These are phyloP conservation scores for Diaporthe amygdali DNA, from an alignment of 2,329 filamentous ascomycete species.

Conservation along the genomic window DNA sequence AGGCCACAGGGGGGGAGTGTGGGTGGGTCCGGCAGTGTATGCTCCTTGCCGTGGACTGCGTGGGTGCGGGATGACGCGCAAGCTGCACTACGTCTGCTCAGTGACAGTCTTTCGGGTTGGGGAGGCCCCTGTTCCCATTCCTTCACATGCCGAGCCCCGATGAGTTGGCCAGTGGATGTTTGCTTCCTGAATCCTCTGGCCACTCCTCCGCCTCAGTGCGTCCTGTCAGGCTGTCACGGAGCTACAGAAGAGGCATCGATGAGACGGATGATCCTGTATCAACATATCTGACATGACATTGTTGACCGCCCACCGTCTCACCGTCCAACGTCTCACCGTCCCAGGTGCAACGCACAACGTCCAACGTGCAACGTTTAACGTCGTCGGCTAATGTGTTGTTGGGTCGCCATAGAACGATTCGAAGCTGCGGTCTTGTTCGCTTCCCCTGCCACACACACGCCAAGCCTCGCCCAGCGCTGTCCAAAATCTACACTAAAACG, in stretches of 20 bases:
- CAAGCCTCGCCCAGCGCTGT: not conserved
- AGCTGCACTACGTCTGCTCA: not conserved
- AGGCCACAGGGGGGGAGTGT: not conserved
- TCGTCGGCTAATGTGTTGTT: not conserved
- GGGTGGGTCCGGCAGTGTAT: constrained; percentile 7
- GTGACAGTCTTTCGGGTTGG: not conserved
- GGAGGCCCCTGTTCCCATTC: not conserved
- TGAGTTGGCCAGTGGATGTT: not conserved
- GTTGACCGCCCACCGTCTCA: not conserved
- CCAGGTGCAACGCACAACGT: too few species aligned
- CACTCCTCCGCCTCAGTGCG: not conserved
- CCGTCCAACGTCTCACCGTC: not conserved
- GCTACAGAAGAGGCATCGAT: not conserved
- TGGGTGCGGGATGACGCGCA: constrained; percentile 5
- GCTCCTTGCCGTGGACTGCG: not conserved
- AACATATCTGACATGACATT: not conserved
- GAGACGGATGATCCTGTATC: not conserved
- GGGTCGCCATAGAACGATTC: not conserved
- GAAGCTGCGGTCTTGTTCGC: not conserved
- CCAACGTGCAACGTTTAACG: not conserved
- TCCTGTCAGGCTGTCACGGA: not conserved
- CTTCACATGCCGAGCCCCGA: constrained; percentile 5
- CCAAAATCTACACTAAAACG: not conserved
- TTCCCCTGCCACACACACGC: not conserved
- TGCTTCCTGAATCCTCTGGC: not conserved